phyloP scores from a whole-genome alignment of 805 yeast species.

The Metschnikowia cubensis region DNA sequence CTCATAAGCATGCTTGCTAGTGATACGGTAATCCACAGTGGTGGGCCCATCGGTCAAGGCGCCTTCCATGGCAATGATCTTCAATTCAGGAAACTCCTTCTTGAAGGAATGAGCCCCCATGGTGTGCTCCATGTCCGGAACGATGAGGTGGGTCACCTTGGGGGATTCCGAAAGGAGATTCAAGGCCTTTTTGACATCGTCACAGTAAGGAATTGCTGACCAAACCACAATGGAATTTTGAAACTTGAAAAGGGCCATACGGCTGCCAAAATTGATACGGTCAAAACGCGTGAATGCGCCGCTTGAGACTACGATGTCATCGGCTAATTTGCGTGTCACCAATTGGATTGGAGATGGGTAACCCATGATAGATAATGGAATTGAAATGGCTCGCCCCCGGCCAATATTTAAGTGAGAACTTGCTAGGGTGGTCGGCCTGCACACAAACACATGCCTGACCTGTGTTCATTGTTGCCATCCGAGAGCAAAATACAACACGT shows the following conservation, averaged over 20 bases:
- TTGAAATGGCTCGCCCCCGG: background rate
- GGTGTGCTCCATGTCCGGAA: constrained; percentile 65
- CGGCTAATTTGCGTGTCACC: constrained; percentile 27
- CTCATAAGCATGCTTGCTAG: constrained; percentile 32
- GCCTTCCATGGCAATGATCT: constrained; percentile 52
- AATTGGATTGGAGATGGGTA: constrained; percentile 35
- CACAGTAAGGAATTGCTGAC: constrained; percentile 56
- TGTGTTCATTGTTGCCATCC: background rate
- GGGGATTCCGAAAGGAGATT: constrained; percentile 26
- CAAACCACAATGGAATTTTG: constrained; percentile 37
- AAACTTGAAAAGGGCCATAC: constrained; percentile 39
- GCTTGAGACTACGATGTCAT: constrained; percentile 33
- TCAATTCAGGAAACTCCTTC: constrained; percentile 45
- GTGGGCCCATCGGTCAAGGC: constrained; percentile 27
- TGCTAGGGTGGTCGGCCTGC: background rate
- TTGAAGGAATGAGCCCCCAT: constrained; percentile 56
- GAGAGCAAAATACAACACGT: too few relatives aligned
- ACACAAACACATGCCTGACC: background rate
- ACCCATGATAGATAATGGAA: background rate
- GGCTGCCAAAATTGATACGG: constrained; percentile 36
- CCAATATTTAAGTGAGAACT: background rate
- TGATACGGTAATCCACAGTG: constrained; percentile 40
- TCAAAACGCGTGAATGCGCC: constrained; percentile 31
- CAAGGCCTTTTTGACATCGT: constrained; percentile 40
- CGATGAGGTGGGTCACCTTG: constrained; percentile 47